These are phyloP conservation scores for Penicillium occitanis DNA, from an alignment of 2,329 filamentous ascomycete genomes.

Conservation along the genomic window DNA sequence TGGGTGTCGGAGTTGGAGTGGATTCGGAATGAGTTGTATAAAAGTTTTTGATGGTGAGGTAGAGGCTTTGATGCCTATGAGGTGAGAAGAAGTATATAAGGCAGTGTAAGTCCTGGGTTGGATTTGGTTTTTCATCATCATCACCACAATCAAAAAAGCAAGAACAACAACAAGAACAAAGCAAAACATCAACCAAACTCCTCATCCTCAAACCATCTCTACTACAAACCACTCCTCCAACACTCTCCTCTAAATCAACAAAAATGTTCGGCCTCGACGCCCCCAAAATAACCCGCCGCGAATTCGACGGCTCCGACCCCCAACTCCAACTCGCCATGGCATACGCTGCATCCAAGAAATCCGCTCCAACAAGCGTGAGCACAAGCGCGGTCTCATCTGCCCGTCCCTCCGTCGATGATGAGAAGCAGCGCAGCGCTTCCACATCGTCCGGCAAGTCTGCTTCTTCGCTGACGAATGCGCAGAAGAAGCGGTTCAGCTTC, in stretches of 20 bases:
- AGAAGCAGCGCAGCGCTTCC: background rate
- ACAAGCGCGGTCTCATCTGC: slow-evolving; percentile 7
- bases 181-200: background rate
- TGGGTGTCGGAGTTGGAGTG: slow-evolving; percentile 8
- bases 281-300: slow-evolving; percentile 10
- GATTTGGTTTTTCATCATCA: slow-evolving; percentile 7
- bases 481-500: slow-evolving; percentile 16
- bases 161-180: background rate
- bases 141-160: background rate
- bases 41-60: background rate
- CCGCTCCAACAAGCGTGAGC: background rate
- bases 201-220: background rate
- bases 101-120: background rate
- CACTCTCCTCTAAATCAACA: background rate
- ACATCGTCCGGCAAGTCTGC: background rate
- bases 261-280: slow-evolving; percentile 19
- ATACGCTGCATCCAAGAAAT: slow-evolving; percentile 1
- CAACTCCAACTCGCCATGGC: slow-evolving; percentile 13
- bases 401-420: background rate
- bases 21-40: slow-evolving; percentile 3
- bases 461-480: background rate
- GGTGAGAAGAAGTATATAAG: slow-evolving; percentile 10
- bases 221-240: background rate
- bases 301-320: slow-evolving; percentile 19
- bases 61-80: background rate